Base-by-base conservation (phyloP, 2,329 filamentous ascomycete genomes). In the Acrodontium crateriforme region DNA sequence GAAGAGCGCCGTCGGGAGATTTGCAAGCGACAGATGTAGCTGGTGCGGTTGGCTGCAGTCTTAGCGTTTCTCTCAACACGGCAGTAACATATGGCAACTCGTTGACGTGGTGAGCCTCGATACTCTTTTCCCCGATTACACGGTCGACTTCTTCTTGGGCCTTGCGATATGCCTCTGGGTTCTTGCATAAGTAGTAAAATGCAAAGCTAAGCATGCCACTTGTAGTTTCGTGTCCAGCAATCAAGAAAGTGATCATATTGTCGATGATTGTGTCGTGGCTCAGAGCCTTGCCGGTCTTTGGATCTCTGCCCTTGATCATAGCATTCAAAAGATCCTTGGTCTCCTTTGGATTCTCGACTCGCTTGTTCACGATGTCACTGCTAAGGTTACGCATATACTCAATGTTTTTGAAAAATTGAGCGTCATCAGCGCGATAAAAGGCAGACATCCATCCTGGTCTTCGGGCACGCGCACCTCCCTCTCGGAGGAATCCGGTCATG, bases 171-270 rank as follows among this genome's bases (percentile, higher is more conserved):
- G 61, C 59, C 2, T 64, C 59, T 0, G 75, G 76, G 39, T 75
- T 62, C 45, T 73, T 74, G 18, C 79, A 47, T 2, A 84, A 58
- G 30, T 75, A 62, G 44, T 74, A 76, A 27, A 79, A 68, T 0
- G 65, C 54, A 43, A 79, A 82, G 0, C 72, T 68, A 8, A 83
- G 49, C 10, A 76, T 53, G 2, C 75, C 76, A 2, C 71, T 71
- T 0, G 78, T 78, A 0, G 79, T 84, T 41, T 82, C 78, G 36
- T 80, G 76, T 53, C 62, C 73, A 6, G 74, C 74, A 41, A 77
- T 73, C 7, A 82, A 51, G 39, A 82, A 81, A 0, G 76, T 82
- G 33, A 50, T 41, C 54, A 83, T 69, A 38, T 83, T 79, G 46
- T 76, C 63, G 10, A 70, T 65, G 36, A 82, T 77, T 26, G 62